Percentiles rank a stretch among this genome's conserved stretches.
phyloP scores from a whole-genome alignment of 148 eudicot genomes.

The Nepenthes mirabilis region DNA sequence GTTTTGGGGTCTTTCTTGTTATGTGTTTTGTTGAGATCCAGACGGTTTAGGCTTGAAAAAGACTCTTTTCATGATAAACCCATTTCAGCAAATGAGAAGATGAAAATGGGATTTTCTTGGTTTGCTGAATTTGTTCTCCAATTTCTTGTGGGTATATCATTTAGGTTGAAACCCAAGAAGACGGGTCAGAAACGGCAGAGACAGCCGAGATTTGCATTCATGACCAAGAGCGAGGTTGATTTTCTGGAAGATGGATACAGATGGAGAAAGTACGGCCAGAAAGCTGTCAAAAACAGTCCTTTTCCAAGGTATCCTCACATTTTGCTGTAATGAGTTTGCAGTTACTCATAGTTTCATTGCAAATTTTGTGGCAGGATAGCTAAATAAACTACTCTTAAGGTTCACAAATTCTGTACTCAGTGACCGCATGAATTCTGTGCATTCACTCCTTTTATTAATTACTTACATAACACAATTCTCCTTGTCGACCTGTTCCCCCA shows the following conservation, averaged over 20 bases:
- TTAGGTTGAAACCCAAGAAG: conserved; percentile 32
- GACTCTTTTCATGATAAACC: conserved; percentile 7
- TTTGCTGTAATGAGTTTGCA: too few relatives aligned
- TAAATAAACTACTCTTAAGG: too few relatives aligned
- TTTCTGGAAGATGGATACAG: conserved; percentile 90
- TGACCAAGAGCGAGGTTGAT: conserved; percentile 95
- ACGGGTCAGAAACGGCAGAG: conserved; percentile 36
- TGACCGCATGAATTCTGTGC: too few relatives aligned
- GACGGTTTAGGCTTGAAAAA: conserved; percentile 2
- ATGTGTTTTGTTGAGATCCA: background rate
- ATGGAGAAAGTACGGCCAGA: conserved; percentile 96
- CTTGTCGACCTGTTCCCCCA: background rate
- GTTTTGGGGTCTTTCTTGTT: background rate
- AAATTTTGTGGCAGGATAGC: too few relatives aligned
- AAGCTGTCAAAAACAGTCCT: conserved; percentile 83
- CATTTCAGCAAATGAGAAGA: conserved; percentile 10
- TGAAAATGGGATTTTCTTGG: conserved; percentile 1
- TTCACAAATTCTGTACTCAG: too few relatives aligned
- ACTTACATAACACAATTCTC: background rate
- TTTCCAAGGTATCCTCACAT: conserved; percentile 54
- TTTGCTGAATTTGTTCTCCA: background rate
- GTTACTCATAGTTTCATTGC: too few relatives aligned
- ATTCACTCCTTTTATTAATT: too few relatives aligned
- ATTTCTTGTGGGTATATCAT: background rate
- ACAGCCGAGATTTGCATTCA: conserved; percentile 73